Conservation (phyloP, 106 monocot species). For the Dendrobium nobile region DNA sequence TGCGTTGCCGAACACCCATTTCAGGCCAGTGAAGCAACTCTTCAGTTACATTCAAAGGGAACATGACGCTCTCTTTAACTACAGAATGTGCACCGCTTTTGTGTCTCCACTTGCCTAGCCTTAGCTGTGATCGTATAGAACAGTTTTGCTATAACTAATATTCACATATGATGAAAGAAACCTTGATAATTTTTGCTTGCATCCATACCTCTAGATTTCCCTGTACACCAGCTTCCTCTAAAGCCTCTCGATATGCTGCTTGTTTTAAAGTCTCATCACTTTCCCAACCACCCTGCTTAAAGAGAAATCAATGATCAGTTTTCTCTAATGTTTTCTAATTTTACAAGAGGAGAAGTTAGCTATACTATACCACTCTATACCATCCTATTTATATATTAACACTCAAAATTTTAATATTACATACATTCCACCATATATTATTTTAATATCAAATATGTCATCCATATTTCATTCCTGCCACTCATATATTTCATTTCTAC, state of each 20-base stretch:
- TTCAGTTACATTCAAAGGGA: constrained; percentile 42
- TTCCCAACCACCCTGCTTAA: constrained; percentile 59
- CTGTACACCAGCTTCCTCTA: constrained; percentile 56
- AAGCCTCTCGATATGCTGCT: constrained; percentile 47
- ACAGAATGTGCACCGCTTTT: constrained; percentile 24
- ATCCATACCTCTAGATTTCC: constrained; percentile 38
- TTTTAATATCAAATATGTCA: too few species aligned
- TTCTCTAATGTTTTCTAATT: background rate
- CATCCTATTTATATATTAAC: too few species aligned
- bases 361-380: too few species aligned
- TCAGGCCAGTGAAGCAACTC: constrained; percentile 41
- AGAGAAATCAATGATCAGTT: background rate
- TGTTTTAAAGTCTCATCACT: constrained; percentile 32
- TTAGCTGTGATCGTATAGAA: constrained; percentile 7
- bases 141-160: background rate
- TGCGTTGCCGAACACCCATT: constrained; percentile 24
- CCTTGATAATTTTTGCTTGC: too few species aligned
- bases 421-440: too few species aligned
- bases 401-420: too few species aligned
- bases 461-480: too few species aligned
- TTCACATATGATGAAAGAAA: background rate
- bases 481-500: too few species aligned
- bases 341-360: too few species aligned
- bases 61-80: constrained; percentile 35
- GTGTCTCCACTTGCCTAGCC: constrained; percentile 43